Evolutionary conservation across 1,139 yeast species (phyloP).

Genomic region (Sugiyamaella xylanicola): DNA sequence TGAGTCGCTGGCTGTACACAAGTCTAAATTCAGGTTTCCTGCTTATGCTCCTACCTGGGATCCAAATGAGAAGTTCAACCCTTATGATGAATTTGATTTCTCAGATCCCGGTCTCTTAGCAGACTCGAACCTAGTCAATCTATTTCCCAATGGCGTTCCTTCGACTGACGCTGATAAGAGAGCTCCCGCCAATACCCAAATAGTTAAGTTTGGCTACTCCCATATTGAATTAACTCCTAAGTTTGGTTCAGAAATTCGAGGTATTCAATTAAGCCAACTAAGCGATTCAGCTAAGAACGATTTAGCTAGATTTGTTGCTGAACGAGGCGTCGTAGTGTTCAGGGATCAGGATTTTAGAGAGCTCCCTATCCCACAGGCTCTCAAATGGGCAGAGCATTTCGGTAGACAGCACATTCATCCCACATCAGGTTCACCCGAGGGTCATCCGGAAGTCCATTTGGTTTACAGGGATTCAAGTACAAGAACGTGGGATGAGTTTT

Average conservation of each 20-base stretch:
- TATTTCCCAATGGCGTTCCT: slow-evolving; percentile 33
- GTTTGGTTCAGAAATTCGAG: slow-evolving; percentile 61
- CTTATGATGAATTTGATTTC: slow-evolving; percentile 43
- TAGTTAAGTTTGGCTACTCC: slow-evolving; percentile 27
- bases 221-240: slow-evolving; percentile 51
- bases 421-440: slow-evolving; percentile 66
- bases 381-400: slow-evolving; percentile 53
- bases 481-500: slow-evolving; percentile 26
- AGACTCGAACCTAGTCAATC: slow-evolving; percentile 38
- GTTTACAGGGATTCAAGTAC: slow-evolving; percentile 44
- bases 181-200: slow-evolving; percentile 20
- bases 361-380: slow-evolving; percentile 53
- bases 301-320: slow-evolving; percentile 62
- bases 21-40: slow-evolving; percentile 35
- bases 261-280: slow-evolving; percentile 59
- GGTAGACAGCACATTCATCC: slow-evolving; percentile 67
- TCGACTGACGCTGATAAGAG: slow-evolving; percentile 19
- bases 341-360: slow-evolving; percentile 65
- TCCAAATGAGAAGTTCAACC: slow-evolving; percentile 46
- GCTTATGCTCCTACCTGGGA: slow-evolving; percentile 57
- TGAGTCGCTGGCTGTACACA: slow-evolving; percentile 4
- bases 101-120: slow-evolving; percentile 44
- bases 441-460: slow-evolving; percentile 63
- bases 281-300: slow-evolving; percentile 58
- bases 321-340: slow-evolving; percentile 67